These are phyloP conservation scores for Ceraceosorus guamensis DNA, from an alignment of 1,284 basidiomycete genomes.

Conservation along the genomic window DNA sequence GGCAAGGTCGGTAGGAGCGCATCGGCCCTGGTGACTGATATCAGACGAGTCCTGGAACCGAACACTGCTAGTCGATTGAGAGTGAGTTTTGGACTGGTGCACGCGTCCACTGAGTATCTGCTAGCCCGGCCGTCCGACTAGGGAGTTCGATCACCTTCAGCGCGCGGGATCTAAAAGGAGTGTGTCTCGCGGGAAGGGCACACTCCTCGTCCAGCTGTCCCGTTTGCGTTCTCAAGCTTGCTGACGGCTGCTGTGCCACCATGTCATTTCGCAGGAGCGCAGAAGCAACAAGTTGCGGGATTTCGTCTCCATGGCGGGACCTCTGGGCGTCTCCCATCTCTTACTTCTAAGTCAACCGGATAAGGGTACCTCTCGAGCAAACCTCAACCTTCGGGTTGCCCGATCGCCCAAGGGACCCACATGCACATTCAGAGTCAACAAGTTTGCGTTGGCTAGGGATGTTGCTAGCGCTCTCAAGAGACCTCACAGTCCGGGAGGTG, in stretches of 20 bases:
- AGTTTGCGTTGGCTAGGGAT: constrained; percentile 85
- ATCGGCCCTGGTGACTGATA: constrained; percentile 77
- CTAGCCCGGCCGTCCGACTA: too few species aligned
- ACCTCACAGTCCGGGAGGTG: constrained; percentile 65
- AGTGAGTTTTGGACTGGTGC: constrained; percentile 4
- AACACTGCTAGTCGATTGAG: constrained; percentile 84
- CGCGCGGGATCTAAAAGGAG: too few species aligned
- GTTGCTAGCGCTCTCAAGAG: constrained; percentile 62
- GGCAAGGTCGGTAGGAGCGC: constrained; percentile 84
- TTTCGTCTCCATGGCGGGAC: constrained; percentile 84
- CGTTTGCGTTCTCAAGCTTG: not conserved
- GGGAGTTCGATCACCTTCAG: too few species aligned
- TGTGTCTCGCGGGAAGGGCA: too few species aligned
- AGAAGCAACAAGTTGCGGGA: constrained; percentile 88
- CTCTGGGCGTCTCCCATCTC: constrained; percentile 84
- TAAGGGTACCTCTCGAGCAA: constrained; percentile 59
- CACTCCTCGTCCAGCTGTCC: too few species aligned
- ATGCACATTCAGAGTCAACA: constrained; percentile 82
- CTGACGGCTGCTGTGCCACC: not conserved
- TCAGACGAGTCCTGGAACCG: constrained; percentile 94
- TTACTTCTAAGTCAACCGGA: constrained; percentile 63
- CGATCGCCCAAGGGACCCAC: constrained; percentile 88
- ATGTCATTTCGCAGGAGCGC: constrained; percentile 63
- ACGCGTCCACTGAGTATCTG: too few species aligned
- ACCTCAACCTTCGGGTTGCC: constrained; percentile 70